Evolutionary conservation across 2,329 filamentous ascomycete species (phyloP), one percentile per base, ranked within the genome.

Genomic region (Xylaria sp.): DNA sequence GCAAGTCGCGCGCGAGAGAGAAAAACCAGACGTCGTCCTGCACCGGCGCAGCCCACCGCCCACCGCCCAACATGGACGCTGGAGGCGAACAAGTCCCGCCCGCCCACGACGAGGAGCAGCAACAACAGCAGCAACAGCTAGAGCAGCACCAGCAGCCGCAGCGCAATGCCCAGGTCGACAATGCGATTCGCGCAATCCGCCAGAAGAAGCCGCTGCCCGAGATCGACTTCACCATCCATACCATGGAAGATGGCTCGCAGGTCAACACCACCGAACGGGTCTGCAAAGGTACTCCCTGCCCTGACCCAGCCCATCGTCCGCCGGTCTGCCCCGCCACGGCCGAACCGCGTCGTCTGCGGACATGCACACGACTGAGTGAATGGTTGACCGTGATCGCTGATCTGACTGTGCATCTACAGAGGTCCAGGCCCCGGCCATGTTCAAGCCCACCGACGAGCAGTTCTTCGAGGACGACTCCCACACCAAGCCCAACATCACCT

Each of bases 141-240:
- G 47, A 66, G 11, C 63, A 63, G 27, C 58, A 27, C 1, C 61
- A 51, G 36, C 54, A 39, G 33, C 50, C 84, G 57, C 81, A 81
- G 76, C 85, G 84, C 79, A 85, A 80, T 75, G 79, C 82, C 75
- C 89, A 92, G 80, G 87, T 97, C 78, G 93, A 97, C 83, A 95
- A 93, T 88, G 92, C 93, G 74, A 91, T 95, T 77, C 93, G 92
- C 79, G 96, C 96, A 68, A 94, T 99, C 77, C 90, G 90, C 80
- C 89, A 97, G 76, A 98, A 98, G 90, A 95, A 92, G 85, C 94
- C 95, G 61, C 87, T 96, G 57, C 96, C 96, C 65, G 95, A 98
- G 86, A 98, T 99, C 77, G 96, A 99, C 84, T 99, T 99, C 80
- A 96, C 93, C 63, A 89, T 99, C 77, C 96, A 99, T 81, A 96